A percentile compares a stretch with the other conserved stretches of the same genome.
Evolutionary conservation across 176 grass and related monocot genomes (phyloP).

Genomic region (Dactylis glomerata): DNA sequence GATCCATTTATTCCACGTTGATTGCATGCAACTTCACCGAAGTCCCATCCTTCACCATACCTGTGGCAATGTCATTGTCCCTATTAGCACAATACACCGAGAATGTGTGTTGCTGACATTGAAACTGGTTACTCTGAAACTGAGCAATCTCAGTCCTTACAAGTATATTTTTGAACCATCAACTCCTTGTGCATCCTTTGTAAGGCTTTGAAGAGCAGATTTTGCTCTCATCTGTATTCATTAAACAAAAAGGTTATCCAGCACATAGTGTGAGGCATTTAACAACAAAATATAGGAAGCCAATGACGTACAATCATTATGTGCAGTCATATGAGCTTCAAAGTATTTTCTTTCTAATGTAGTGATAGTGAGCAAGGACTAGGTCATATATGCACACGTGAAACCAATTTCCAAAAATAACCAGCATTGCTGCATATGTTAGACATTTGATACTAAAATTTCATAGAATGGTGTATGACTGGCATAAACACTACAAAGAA

Average conservation of each 20-base stretch:
- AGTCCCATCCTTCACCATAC: constrained; percentile 98
- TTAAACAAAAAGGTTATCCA: constrained; percentile 30
- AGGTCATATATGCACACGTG: neutral
- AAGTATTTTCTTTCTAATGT: neutral
- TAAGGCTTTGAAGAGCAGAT: constrained; percentile 69
- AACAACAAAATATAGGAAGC: neutral
- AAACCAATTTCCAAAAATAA: neutral
- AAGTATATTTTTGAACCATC: constrained; percentile 94
- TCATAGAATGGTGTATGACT: neutral
- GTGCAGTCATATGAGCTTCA: neutral
- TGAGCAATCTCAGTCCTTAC: constrained; percentile 46
- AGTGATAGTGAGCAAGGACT: neutral
- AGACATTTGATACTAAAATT: neutral
- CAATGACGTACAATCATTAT: neutral
- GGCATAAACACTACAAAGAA: neutral
- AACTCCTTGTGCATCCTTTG: constrained; percentile 59
- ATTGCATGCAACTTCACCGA: constrained; percentile 83
- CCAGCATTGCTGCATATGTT: neutral
- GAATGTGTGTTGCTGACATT: neutral
- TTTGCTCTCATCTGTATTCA: constrained; percentile 74
- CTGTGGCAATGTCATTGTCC: constrained; percentile 31
- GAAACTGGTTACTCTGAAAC: constrained; percentile 9
- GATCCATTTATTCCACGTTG: constrained; percentile 90
- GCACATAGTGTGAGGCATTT: neutral
- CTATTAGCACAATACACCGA: neutral